Evolutionary conservation across 306 rosid genomes (phyloP).

Genomic region (Trifolium subterraneum): DNA sequence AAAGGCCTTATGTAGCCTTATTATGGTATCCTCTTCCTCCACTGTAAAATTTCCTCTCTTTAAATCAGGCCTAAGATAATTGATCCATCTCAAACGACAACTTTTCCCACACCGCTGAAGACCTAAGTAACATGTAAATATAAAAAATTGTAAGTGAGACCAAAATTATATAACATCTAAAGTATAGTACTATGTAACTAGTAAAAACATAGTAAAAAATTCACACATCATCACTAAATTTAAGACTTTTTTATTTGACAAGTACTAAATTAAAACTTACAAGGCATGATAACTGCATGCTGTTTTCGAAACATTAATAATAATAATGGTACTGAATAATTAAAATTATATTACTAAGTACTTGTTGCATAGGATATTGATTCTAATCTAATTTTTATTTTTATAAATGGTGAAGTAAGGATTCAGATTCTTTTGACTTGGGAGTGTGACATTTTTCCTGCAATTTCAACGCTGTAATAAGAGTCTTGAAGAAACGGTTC

Average conservation of each 20-base stretch:
- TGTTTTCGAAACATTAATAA: slow-evolving; percentile 10
- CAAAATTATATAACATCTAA: slow-evolving; percentile 1
- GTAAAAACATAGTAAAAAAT: neutral
- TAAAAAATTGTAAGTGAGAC: neutral
- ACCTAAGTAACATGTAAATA: slow-evolving; percentile 48
- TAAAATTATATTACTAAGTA: neutral
- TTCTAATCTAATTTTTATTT: neutral
- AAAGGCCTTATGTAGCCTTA: slow-evolving; percentile 59
- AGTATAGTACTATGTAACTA: too few relatives aligned
- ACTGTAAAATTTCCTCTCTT: slow-evolving; percentile 80
- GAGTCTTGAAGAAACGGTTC: too few relatives aligned
- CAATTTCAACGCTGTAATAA: too few relatives aligned
- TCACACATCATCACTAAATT: neutral
- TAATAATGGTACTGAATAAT: neutral
- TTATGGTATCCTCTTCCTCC: slow-evolving; percentile 76
- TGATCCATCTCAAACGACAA: slow-evolving; percentile 97
- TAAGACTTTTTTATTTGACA: neutral
- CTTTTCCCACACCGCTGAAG: slow-evolving; percentile 88
- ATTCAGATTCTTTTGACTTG: too few relatives aligned
- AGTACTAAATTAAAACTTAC: neutral
- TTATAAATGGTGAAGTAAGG: neutral
- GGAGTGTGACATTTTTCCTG: too few relatives aligned
- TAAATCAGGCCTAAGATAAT: slow-evolving; percentile 90
- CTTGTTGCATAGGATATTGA: neutral
- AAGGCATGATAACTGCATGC: slow-evolving; percentile 38